These are phyloP conservation scores for Colletotrichum spaethianum DNA, from an alignment of 2,329 filamentous ascomycete genomes.

Conservation along the genomic window DNA sequence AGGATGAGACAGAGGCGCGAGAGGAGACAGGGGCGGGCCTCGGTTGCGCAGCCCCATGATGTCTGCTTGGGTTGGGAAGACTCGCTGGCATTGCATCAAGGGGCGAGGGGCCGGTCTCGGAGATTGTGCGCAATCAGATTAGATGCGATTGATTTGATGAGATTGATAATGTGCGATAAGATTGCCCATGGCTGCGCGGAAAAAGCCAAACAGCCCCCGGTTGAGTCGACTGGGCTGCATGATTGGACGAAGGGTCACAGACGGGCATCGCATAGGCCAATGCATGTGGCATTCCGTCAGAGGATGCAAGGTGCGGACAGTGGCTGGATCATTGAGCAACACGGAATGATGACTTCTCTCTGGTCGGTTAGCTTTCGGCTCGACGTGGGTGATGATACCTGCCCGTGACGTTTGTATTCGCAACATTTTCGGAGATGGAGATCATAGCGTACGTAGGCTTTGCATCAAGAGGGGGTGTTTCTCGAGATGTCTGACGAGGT, in stretches of 20 bases:
- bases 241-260: conserved; percentile 14
- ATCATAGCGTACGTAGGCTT: neutral
- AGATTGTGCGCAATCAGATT: conserved; percentile 32
- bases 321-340: conserved; percentile 1
- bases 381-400: neutral
- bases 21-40: conserved; percentile 9
- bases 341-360: neutral
- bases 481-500: neutral
- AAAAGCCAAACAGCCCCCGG: conserved; percentile 2
- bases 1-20: conserved; percentile 21
- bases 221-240: neutral
- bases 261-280: conserved; percentile 12
- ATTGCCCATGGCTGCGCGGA: conserved; percentile 17
- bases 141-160: conserved; percentile 43
- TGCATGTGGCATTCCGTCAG: neutral
- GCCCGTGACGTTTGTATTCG: conserved; percentile 3
- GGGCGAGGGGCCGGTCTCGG: conserved; percentile 27
- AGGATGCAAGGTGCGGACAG: neutral
- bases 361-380: neutral
- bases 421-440: neutral
- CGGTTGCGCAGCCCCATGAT: conserved; percentile 14
- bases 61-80: neutral
- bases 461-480: neutral
- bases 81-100: conserved; percentile 1
- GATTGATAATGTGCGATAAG: conserved; percentile 40